These are phyloP conservation scores for Monascus ruber DNA, from an alignment of 2,329 filamentous ascomycete genomes.

Conservation along the genomic window DNA sequence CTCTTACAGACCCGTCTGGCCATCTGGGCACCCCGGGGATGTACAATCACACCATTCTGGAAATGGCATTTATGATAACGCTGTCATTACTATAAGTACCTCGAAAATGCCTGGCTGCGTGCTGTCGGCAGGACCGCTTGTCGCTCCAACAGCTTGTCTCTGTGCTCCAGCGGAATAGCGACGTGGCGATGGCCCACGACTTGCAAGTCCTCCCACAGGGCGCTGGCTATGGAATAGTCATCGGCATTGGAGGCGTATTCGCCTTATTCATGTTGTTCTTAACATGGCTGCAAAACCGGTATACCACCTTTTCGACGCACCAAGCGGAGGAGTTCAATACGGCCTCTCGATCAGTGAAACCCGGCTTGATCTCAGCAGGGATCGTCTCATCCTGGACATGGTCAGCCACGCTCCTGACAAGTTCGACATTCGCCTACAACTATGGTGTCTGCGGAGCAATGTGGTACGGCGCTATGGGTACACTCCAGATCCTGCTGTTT, in stretches of 20 bases:
- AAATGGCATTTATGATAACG: too few species aligned
- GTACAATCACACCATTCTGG: too few species aligned
- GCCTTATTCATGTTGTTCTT: slow-evolving; percentile 32
- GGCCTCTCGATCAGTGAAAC: slow-evolving; percentile 24
- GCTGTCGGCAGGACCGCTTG: not conserved
- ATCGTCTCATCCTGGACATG: slow-evolving; percentile 42
- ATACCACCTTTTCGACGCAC: slow-evolving; percentile 18
- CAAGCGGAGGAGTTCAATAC: slow-evolving; percentile 40
- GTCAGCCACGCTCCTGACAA: slow-evolving; percentile 35
- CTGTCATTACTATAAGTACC: too few species aligned
- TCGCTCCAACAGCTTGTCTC: not conserved
- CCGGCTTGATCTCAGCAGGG: slow-evolving; percentile 36
- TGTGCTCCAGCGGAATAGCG: not conserved
- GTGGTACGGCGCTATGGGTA: slow-evolving; percentile 33
- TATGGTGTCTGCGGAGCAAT: slow-evolving; percentile 33
- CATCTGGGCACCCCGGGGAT: too few species aligned
- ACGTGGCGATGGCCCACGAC: slow-evolving; percentile 4
- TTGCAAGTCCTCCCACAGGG: slow-evolving; percentile 19
- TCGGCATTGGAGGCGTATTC: slow-evolving; percentile 39
- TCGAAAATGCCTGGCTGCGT: too few species aligned
- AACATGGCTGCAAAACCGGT: slow-evolving; percentile 33
- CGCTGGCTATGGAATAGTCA: slow-evolving; percentile 40
- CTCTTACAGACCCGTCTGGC: too few species aligned
- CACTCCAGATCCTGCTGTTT: slow-evolving; percentile 32
- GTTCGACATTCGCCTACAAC: slow-evolving; percentile 30